Base-by-base conservation (phyloP, 257 asterid genomes). In the Lavandula angustifolia region DNA sequence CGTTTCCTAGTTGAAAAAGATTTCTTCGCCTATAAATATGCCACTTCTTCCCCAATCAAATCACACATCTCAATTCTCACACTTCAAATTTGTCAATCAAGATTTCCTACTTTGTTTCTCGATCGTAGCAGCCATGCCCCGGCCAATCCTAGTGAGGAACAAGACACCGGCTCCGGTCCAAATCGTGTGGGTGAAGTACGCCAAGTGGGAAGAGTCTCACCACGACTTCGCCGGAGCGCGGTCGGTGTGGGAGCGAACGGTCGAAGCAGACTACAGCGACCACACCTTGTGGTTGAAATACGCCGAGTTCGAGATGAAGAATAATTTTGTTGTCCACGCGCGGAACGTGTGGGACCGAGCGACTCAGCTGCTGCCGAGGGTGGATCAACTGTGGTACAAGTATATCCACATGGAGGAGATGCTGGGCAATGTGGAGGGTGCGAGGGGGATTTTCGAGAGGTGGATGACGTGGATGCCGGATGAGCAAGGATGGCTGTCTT, bases 391-490 rank as follows among this genome's bases (percentile, higher is more conserved):
- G 34, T 92, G 98, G 98, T 89, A 85, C 64, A 87, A 92, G 81
- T 92, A 89, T 37, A 87, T 92, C 42, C 98, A 92, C 38, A 92
- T 89, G 98, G 98, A 92, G 65, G 97, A 89, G 81, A 76, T 89
- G 73, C 46, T 89, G 1, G 89, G 89, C 29, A 87, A 92, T 79
- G 94, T 87, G n/a, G 96, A 89, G 3, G 97, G 87, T 0, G 95
- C 97, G 0, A 71, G 98, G 54, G 92, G 83, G 68, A 78, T 89
- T 27, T 89, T 82, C 8, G 97, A 92, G 78, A 62, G 97, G 62
- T 92, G 97, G 98, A 89, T 92, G 98, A 38, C 59, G 9, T 92
- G 98, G 97, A 72, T 74, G 72, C 97, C 98, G n/a, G 98, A 89
- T 74, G 88, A 79, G 67, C 94, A 85, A 29, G 98, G 96, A 0